Evolutionary conservation across 257 asterid genomes (phyloP).

Genomic region (Nicotiana otophora): DNA sequence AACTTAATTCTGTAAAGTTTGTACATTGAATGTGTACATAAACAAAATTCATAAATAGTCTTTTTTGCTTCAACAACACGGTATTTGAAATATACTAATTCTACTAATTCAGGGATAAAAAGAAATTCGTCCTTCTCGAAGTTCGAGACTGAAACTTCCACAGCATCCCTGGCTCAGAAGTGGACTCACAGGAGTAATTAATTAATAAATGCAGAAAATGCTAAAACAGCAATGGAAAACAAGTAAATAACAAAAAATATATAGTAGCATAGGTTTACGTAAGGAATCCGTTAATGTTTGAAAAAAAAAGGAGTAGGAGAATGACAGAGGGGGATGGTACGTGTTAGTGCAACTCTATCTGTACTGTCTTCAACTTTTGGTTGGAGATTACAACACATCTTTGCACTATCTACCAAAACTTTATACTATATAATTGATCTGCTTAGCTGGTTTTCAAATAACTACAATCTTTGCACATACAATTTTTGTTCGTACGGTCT

Average conservation of each 20-base stretch:
- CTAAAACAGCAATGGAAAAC: neutral
- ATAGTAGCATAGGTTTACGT: neutral
- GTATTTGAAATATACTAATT: too few species aligned
- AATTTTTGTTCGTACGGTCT: conserved; percentile 4
- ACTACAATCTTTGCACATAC: neutral
- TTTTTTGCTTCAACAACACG: too few species aligned
- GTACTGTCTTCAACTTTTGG: conserved; percentile 5
- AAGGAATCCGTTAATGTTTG: neutral
- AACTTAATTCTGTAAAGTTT: too few species aligned
- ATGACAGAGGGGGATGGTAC: neutral
- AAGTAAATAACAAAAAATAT: too few species aligned
- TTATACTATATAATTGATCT: too few species aligned
- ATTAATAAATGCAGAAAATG: neutral
- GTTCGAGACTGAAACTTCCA: too few species aligned
- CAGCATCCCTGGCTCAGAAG: too few species aligned
- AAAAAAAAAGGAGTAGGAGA: neutral
- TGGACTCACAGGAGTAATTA: too few species aligned
- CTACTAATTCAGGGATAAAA: too few species aligned
- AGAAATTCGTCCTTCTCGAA: too few species aligned
- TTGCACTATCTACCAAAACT: neutral
- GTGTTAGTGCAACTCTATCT: conserved; percentile 7
- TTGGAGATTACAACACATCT: neutral
- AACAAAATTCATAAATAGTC: too few species aligned
- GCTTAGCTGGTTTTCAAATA: neutral
- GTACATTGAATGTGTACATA: too few species aligned